Conservation (phyloP, 352 stramenopile genomes). For the Peronospora destructor region DNA sequence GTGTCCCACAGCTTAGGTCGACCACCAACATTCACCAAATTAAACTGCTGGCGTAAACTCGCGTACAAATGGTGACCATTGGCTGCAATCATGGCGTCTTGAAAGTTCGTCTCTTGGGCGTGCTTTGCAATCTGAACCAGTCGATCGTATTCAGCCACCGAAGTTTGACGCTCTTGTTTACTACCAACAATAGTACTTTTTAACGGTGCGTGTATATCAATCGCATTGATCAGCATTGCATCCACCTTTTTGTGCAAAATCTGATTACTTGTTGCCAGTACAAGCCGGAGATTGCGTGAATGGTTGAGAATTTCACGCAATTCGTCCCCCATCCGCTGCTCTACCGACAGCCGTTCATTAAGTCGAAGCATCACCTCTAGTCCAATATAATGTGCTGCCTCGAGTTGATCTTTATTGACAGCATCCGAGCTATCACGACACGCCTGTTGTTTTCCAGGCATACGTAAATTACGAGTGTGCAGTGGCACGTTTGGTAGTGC, state of each 20-base stretch:
- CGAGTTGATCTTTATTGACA: slow-evolving; percentile 30
- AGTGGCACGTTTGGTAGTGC: slow-evolving; percentile 32
- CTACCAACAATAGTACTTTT: not conserved
- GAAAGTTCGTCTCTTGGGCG: slow-evolving; percentile 32
- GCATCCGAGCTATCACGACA: slow-evolving; percentile 34
- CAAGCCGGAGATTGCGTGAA: slow-evolving; percentile 36
- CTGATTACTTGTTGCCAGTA: slow-evolving; percentile 34
- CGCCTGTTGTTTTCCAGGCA: slow-evolving; percentile 33
- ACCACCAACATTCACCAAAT: slow-evolving; percentile 23
- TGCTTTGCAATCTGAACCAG: slow-evolving; percentile 42
- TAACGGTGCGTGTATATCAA: not conserved
- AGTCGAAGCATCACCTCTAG: slow-evolving; percentile 43
- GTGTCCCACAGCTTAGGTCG: slow-evolving; percentile 26
- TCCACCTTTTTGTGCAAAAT: slow-evolving; percentile 42
- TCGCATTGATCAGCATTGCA: slow-evolving; percentile 28
- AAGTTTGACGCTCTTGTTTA: slow-evolving; percentile 16
- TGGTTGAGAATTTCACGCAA: slow-evolving; percentile 38
- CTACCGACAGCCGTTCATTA: slow-evolving; percentile 32
- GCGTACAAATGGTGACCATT: slow-evolving; percentile 35
- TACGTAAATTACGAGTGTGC: slow-evolving; percentile 33
- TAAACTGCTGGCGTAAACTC: slow-evolving; percentile 32
- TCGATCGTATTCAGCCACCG: slow-evolving; percentile 27
- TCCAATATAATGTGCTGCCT: slow-evolving; percentile 41
- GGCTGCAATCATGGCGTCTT: slow-evolving; percentile 33
- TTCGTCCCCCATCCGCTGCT: slow-evolving; percentile 37